Conservation (phyloP, 345 rosid species). For the Psidium guajava region DNA sequence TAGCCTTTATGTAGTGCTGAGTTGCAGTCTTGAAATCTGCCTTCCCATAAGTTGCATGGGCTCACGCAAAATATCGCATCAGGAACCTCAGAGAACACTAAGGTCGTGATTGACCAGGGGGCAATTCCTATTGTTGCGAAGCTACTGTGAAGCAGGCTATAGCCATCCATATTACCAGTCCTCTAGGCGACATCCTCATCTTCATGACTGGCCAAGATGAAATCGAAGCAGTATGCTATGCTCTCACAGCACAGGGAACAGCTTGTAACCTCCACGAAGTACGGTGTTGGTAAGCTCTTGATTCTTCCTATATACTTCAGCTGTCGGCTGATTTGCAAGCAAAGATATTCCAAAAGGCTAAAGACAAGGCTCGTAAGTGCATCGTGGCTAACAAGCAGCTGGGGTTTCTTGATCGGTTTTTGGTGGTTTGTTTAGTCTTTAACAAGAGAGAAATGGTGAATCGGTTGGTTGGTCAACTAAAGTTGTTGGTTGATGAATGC, state of each 20-base stretch:
- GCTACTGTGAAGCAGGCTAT: slow-evolving; percentile 97
- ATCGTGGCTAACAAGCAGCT: slow-evolving; percentile 94
- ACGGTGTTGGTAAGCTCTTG: slow-evolving; percentile 63
- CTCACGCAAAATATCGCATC: too few relatives aligned
- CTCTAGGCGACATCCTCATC: slow-evolving; percentile 94
- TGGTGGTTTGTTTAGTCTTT: slow-evolving; percentile 81
- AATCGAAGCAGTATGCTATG: slow-evolving; percentile 88
- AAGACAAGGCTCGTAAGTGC: slow-evolving; percentile 96
- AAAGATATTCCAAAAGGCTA: slow-evolving; percentile 87
- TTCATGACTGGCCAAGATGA: slow-evolving; percentile 99
- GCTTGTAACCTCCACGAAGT: slow-evolving; percentile 52
- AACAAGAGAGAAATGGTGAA: slow-evolving; percentile 76
- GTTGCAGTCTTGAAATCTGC: too few relatives aligned
- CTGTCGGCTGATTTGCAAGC: slow-evolving; percentile 98
- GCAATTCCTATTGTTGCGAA: slow-evolving; percentile 92
- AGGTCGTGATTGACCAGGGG: too few relatives aligned
- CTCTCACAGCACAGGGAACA: slow-evolving; percentile 85
- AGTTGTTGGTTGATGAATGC: slow-evolving; percentile 82
- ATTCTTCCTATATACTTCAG: slow-evolving; percentile 94
- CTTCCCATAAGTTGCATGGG: too few relatives aligned
- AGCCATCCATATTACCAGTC: slow-evolving; percentile 82
- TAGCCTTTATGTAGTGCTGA: too few relatives aligned
- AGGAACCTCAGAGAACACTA: too few relatives aligned
- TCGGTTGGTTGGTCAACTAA: slow-evolving; percentile 73
- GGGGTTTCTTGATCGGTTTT: slow-evolving; percentile 80